Evolutionary conservation across 2,329 filamentous ascomycete genomes (phyloP).

Genomic region (Diplodia intermedia): DNA sequence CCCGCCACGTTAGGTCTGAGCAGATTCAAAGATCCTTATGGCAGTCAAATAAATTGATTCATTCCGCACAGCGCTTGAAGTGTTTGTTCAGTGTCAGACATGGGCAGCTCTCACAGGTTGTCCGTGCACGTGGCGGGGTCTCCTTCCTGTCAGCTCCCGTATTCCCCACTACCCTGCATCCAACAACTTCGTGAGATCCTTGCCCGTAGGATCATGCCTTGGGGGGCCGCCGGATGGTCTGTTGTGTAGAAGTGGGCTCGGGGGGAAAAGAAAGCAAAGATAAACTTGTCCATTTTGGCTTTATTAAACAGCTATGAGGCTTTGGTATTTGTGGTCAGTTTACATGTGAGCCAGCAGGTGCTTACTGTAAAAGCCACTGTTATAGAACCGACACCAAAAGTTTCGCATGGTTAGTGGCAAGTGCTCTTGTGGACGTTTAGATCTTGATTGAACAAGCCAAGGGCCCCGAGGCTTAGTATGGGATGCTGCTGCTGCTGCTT

Average conservation of each 20-base stretch:
- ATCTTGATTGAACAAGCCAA: too few species aligned
- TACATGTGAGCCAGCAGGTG: too few species aligned
- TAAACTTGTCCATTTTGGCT: too few species aligned
- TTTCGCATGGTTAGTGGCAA: neutral
- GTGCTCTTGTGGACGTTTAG: neutral
- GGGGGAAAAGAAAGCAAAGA: too few species aligned
- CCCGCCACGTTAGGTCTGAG: too few species aligned
- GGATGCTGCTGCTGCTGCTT: neutral
- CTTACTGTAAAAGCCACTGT: too few species aligned
- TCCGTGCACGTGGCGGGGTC: neutral
- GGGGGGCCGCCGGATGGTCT: neutral
- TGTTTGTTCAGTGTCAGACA: neutral
- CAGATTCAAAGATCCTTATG: too few species aligned
- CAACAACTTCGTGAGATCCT: neutral
- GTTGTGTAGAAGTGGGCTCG: too few species aligned
- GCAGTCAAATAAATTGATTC: too few species aligned
- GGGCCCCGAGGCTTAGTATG: neutral
- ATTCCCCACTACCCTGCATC: conserved; percentile 3
- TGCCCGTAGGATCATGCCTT: neutral
- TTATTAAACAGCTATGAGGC: too few species aligned
- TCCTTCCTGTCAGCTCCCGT: neutral
- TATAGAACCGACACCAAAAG: too few species aligned
- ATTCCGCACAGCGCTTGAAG: neutral
- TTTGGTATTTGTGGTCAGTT: too few species aligned
- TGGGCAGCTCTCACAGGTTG: neutral